A percentile compares a stretch with the other conserved stretches of the same genome.
These are phyloP conservation scores for Pleurotus salmoneostramineus DNA, from an alignment of 768 basidiomycete genomes.

Conservation along the genomic window DNA sequence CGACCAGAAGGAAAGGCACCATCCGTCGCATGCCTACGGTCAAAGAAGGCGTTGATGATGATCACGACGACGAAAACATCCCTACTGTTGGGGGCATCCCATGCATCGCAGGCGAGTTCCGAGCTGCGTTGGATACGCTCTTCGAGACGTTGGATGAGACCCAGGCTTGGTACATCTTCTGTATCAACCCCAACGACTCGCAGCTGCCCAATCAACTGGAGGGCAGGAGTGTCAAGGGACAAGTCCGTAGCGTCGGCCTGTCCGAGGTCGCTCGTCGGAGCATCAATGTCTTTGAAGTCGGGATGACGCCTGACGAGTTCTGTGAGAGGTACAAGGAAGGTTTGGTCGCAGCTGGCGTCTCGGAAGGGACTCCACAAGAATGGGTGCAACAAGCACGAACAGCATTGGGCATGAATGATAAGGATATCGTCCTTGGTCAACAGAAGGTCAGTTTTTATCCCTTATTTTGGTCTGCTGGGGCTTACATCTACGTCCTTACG, in stretches of 20 bases:
- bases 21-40: constrained; percentile 59
- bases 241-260: constrained; percentile 79
- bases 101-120: constrained; percentile 88
- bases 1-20: constrained; percentile 77
- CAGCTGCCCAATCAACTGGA: constrained; percentile 94
- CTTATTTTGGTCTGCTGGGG: background rate
- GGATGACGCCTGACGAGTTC: constrained; percentile 85
- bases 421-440: constrained; percentile 77
- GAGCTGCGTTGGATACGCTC: constrained; percentile 76
- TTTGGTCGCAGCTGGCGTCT: constrained; percentile 49
- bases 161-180: constrained; percentile 89
- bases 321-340: constrained; percentile 77
- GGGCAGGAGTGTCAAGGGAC: constrained; percentile 86
- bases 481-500: background rate
- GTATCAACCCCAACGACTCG: constrained; percentile 92
- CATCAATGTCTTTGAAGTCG: constrained; percentile 72
- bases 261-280: constrained; percentile 71
- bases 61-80: constrained; percentile 25
- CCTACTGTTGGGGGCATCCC: constrained; percentile 32
- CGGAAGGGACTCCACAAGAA: constrained; percentile 58
- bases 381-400: constrained; percentile 56
- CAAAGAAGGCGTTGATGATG: constrained; percentile 30
- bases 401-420: constrained; percentile 55
- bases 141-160: constrained; percentile 88
- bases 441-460: constrained; percentile 59